A percentile compares a stretch with the other conserved stretches of the same genome.
phyloP scores from a whole-genome alignment of 331 rosid species.

The Prunus yedoensis region DNA sequence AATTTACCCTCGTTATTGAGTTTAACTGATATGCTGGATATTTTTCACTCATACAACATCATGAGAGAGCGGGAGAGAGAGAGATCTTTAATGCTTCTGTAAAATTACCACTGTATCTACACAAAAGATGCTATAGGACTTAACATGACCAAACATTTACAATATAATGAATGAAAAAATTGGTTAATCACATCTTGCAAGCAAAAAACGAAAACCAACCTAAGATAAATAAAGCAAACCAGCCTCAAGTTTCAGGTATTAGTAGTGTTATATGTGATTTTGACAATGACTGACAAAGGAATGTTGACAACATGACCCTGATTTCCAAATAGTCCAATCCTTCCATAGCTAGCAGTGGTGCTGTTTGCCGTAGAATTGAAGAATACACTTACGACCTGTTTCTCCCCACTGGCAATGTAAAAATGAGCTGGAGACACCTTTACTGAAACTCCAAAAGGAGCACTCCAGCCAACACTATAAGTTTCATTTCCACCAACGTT shows the following conservation, averaged over 20 bases:
- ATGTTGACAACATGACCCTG: constrained; percentile 77
- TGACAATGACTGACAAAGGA: constrained; percentile 72
- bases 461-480: constrained; percentile 72
- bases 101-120: too few species aligned
- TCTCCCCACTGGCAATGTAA: constrained; percentile 48
- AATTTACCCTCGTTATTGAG: background rate
- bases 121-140: too few species aligned
- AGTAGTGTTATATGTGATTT: too few species aligned
- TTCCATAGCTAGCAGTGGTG: constrained; percentile 77
- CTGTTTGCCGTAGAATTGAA: constrained; percentile 59
- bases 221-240: too few species aligned
- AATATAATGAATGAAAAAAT: too few species aligned
- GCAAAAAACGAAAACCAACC: too few species aligned
- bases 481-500: constrained; percentile 68
- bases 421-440: constrained; percentile 75
- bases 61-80: too few species aligned
- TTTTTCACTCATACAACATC: too few species aligned
- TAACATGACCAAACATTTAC: too few species aligned
- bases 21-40: background rate
- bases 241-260: too few species aligned
- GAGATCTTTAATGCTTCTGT: too few species aligned
- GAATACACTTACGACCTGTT: constrained; percentile 53
- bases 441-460: constrained; percentile 72
- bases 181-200: too few species aligned
- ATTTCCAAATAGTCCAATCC: constrained; percentile 80